Conservation (phyloP, 495 filamentous ascomycete genomes). For the Massariosphaeria phaeospora region DNA sequence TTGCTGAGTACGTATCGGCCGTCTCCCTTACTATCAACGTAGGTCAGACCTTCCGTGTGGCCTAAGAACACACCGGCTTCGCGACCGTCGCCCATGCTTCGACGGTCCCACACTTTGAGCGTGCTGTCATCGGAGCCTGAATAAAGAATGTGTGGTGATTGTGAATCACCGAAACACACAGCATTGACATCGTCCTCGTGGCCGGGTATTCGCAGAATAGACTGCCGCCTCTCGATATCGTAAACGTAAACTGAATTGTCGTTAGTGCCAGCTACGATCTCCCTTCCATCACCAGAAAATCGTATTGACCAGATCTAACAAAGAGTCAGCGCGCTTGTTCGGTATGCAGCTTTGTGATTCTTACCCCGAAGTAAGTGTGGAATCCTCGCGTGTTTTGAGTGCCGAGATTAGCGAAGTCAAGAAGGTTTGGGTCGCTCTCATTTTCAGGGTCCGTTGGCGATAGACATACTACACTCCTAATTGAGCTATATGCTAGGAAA, state of each 20-base stretch:
- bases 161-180: constrained; percentile 87
- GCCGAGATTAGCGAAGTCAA: constrained; percentile 63
- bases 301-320: constrained; percentile 75
- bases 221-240: constrained; percentile 73
- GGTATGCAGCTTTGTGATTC: too few relatives aligned
- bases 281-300: constrained; percentile 87
- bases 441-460: constrained; percentile 82
- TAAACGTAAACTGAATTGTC: constrained; percentile 81
- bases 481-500: constrained; percentile 83
- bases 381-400: constrained; percentile 41
- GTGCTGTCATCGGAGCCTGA: constrained; percentile 94
- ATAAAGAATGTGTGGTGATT: constrained; percentile 90
- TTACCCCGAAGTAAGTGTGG: constrained; percentile 23
- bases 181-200: constrained; percentile 92
- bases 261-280: constrained; percentile 84
- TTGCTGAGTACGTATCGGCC: constrained; percentile 92
- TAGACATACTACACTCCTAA: constrained; percentile 73
- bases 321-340: too few relatives aligned
- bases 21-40: constrained; percentile 94
- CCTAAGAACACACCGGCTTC: constrained; percentile 90
- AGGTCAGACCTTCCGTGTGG: constrained; percentile 90
- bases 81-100: constrained; percentile 79
- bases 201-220: constrained; percentile 68
- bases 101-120: constrained; percentile 93
- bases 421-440: constrained; percentile 64